These are phyloP conservation scores for Oryza coarctata DNA, from an alignment of 176 grass and related monocot genomes.

Conservation along the genomic window DNA sequence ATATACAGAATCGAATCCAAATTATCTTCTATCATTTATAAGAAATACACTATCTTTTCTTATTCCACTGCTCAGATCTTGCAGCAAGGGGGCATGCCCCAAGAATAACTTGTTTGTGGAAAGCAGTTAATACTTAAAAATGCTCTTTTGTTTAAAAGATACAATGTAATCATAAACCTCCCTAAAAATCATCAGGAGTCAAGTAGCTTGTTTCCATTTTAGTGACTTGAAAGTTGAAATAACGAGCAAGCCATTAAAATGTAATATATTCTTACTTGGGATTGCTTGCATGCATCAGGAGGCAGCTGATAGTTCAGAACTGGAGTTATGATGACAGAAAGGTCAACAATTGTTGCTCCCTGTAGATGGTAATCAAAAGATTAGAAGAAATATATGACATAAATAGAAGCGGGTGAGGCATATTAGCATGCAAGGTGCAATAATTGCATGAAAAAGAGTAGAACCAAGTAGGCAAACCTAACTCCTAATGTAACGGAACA, in stretches of 20 bases:
- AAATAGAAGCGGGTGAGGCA: not conserved
- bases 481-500: not conserved
- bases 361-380: conserved; percentile 35
- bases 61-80: not conserved
- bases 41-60: not conserved
- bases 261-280: conserved; percentile 42
- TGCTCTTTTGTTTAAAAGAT: not conserved
- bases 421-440: not conserved
- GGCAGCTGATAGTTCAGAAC: conserved; percentile 85
- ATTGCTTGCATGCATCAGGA: conserved; percentile 51
- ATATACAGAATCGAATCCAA: not conserved
- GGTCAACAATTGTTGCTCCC: conserved; percentile 92
- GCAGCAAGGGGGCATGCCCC: not conserved
- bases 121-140: not conserved
- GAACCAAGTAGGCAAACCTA: not conserved
- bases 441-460: conserved; percentile 1
- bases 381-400: conserved; percentile 9
- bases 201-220: not conserved
- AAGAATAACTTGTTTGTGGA: not conserved
- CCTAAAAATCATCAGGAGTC: not conserved
- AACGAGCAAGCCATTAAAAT: not conserved
- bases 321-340: conserved; percentile 77
- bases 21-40: not conserved
- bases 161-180: not conserved
- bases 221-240: not conserved